These are phyloP conservation scores for Mrakiaceae sp. DNA, from an alignment of 1,284 basidiomycete species.

Conservation along the genomic window DNA sequence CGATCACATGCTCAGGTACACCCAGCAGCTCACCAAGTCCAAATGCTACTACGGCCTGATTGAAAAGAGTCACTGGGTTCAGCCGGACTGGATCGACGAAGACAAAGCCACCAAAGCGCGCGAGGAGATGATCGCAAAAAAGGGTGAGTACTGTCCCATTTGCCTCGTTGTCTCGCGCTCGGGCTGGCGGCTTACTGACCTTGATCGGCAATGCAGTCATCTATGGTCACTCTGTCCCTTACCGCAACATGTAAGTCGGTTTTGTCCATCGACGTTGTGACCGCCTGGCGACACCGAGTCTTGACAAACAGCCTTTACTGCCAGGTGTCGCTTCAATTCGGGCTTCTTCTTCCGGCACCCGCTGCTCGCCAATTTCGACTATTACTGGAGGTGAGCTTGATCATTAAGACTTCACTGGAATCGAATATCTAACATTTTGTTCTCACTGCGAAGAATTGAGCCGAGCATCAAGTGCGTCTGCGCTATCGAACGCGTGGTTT, in stretches of 20 bases:
- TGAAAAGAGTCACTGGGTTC: constrained; percentile 67
- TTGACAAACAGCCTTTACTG: no score
- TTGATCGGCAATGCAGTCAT: constrained; percentile 38
- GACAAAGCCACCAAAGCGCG: constrained; percentile 50
- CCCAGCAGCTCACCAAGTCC: constrained; percentile 53
- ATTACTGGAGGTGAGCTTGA: constrained; percentile 57
- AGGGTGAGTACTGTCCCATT: constrained; percentile 22
- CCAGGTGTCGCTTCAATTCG: constrained; percentile 77
- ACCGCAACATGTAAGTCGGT: constrained; percentile 40
- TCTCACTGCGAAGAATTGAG: constrained; percentile 39
- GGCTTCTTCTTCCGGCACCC: constrained; percentile 75
- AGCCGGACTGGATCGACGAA: constrained; percentile 69
- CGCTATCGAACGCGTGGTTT: constrained; percentile 22
- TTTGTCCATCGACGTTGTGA: neutral
- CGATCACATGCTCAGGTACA: constrained; percentile 41
- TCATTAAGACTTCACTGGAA: no score
- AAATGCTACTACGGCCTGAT: constrained; percentile 72
- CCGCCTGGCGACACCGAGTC: neutral
- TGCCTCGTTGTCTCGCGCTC: neutral
- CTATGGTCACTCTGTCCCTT: constrained; percentile 60
- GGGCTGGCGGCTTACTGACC: neutral
- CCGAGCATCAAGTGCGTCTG: constrained; percentile 67
- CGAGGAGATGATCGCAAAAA: constrained; percentile 55
- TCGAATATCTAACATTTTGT: no score
- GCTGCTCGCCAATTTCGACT: constrained; percentile 66